phyloP scores from a whole-genome alignment of 768 basidiomycete genomes.

The Clitopilus hobsonii region DNA sequence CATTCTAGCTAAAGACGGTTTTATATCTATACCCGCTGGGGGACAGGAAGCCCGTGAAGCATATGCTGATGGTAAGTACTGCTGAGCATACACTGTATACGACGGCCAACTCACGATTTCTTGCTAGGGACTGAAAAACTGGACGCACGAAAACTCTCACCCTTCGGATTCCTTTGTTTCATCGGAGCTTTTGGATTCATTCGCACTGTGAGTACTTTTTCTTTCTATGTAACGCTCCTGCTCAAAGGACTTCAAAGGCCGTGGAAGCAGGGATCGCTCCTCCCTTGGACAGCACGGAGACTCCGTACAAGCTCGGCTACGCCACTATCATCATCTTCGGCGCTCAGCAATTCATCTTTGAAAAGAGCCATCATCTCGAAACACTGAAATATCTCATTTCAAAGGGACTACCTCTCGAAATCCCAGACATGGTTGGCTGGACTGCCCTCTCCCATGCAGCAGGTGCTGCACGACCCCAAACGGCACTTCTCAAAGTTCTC shows the following conservation, averaged over 20 bases:
- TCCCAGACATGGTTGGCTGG: conserved; percentile 40
- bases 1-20: too few relatives aligned
- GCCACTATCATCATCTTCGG: conserved; percentile 34
- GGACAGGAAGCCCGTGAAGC: conserved; percentile 22
- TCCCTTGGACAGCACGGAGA: conserved; percentile 33
- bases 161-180: background rate
- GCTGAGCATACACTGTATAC: conserved; percentile 1
- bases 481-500: conserved; percentile 31
- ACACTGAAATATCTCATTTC: conserved; percentile 37
- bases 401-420: conserved; percentile 32
- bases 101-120: conserved; percentile 17
- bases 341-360: conserved; percentile 23
- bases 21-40: conserved; percentile 17
- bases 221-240: background rate
- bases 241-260: conserved; percentile 9
- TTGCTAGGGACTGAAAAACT: background rate
- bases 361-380: conserved; percentile 22
- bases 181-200: background rate
- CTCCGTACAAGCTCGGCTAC: conserved; percentile 38
- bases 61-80: conserved; percentile 19
- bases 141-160: background rate
- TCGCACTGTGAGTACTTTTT: background rate
- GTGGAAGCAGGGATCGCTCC: conserved; percentile 28
- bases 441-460: conserved; percentile 47
- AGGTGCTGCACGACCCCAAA: conserved; percentile 17